These are phyloP conservation scores for Plasmodium malariae DNA, from an alignment of 169 alveolate species.

Conservation along the genomic window DNA sequence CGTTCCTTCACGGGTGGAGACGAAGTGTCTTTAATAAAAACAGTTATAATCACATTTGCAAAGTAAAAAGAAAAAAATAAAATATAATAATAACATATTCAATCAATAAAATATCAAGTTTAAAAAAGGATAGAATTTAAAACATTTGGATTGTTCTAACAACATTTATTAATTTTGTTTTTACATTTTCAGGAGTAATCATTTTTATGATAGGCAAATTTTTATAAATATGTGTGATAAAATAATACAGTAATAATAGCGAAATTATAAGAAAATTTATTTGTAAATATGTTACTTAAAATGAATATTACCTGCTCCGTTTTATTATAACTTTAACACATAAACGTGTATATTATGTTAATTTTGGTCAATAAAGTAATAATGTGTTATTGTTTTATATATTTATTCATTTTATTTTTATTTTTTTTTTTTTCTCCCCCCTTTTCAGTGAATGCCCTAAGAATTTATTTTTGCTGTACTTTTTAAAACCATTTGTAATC, in stretches of 20 bases:
- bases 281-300: too few relatives aligned
- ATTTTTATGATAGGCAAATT: conserved; percentile 51
- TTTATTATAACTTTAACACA: too few relatives aligned
- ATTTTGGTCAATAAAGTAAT: too few relatives aligned
- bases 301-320: too few relatives aligned
- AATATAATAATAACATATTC: neutral
- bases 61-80: conserved; percentile 12
- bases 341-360: too few relatives aligned
- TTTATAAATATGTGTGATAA: conserved; percentile 70
- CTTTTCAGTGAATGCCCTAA: conserved; percentile 51
- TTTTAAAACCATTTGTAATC: conserved; percentile 62
- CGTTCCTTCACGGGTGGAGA: conserved; percentile 27
- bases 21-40: conserved; percentile 34
- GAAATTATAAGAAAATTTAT: neutral
- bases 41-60: conserved; percentile 29
- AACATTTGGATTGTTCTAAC: neutral
- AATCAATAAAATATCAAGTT: neutral
- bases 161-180: conserved; percentile 8
- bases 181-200: conserved; percentile 26
- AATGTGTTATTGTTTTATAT: neutral
- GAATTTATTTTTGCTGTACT: conserved; percentile 55
- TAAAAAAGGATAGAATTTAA: too few relatives aligned
- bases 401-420: neutral
- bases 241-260: conserved; percentile 40
- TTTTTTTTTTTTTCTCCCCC: neutral